A percentile compares a stretch with the other conserved stretches of the same genome.
These are phyloP conservation scores for Orobanche coerulescens DNA, from an alignment of 257 asterid genomes.

Conservation along the genomic window DNA sequence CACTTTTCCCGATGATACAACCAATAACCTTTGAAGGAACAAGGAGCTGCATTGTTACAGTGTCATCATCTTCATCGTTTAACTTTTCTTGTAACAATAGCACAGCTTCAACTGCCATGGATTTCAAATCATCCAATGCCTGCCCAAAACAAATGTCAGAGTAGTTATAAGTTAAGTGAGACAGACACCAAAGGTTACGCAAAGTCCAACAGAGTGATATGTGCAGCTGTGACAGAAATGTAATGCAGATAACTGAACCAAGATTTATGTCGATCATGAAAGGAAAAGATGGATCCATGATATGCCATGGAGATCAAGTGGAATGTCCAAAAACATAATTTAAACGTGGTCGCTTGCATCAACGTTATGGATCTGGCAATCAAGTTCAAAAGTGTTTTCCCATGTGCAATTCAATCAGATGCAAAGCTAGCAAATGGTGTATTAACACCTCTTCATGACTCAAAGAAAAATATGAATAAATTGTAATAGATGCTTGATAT, in stretches of 20 bases:
- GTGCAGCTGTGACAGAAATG: neutral
- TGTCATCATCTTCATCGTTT: conserved; percentile 67
- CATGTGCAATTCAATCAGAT: neutral
- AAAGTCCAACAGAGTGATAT: neutral
- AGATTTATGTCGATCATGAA: neutral
- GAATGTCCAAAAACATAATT: neutral
- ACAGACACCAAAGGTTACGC: neutral
- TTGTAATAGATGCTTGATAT: neutral
- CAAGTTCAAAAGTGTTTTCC: neutral
- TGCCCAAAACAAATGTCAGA: conserved; percentile 27
- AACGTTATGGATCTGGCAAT: neutral
- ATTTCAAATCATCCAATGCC: conserved; percentile 75
- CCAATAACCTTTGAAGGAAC: conserved; percentile 87
- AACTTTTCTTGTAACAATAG: conserved; percentile 80
- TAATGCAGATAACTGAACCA: neutral
- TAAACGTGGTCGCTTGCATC: neutral
- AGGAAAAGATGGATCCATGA: neutral
- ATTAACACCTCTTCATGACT: neutral
- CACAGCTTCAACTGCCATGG: conserved; percentile 92
- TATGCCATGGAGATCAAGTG: neutral
- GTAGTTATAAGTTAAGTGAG: conserved; percentile 14
- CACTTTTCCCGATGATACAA: conserved; percentile 83
- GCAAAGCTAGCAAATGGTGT: neutral
- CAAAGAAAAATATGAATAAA: neutral
- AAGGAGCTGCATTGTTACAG: conserved; percentile 62